phyloP scores from a whole-genome alignment of 306 rosid genomes.

The Malus sieversii region DNA sequence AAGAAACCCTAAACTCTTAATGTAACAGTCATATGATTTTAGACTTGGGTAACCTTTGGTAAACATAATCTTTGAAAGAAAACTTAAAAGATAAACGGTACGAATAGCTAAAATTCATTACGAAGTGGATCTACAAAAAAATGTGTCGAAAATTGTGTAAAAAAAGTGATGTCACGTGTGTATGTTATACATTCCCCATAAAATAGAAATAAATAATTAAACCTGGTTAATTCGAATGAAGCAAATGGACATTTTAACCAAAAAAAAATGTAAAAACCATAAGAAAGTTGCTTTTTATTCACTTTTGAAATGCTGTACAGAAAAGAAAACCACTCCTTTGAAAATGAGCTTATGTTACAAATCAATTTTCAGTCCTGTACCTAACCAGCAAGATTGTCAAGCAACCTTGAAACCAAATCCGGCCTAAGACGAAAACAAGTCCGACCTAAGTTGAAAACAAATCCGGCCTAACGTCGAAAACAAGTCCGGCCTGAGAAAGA shows the following conservation, averaged over 20 bases:
- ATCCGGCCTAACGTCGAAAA: neutral
- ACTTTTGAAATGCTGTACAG: neutral
- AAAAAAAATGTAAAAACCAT: neutral
- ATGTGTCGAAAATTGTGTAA: no score
- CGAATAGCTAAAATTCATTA: no score
- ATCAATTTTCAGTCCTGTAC: neutral
- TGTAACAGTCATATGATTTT: no score
- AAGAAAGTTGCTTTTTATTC: neutral
- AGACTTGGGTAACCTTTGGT: no score
- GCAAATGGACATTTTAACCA: neutral
- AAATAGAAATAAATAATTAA: neutral
- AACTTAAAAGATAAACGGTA: accelerated
- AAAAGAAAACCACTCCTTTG: neutral
- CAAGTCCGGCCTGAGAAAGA: neutral
- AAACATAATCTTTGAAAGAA: no score
- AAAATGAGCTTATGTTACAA: constrained; percentile 10
- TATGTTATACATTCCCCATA: neutral
- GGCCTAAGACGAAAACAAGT: neutral
- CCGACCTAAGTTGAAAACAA: neutral
- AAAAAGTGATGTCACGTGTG: no score
- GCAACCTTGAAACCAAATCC: neutral
- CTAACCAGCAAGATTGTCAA: neutral
- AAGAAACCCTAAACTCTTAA: no score
- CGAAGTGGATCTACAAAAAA: no score
- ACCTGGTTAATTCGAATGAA: neutral